Evolutionary conservation across 2,329 filamentous ascomycete species (phyloP), one percentile per base, ranked within the genome.

Genomic region (Rutstroemia sp.): DNA sequence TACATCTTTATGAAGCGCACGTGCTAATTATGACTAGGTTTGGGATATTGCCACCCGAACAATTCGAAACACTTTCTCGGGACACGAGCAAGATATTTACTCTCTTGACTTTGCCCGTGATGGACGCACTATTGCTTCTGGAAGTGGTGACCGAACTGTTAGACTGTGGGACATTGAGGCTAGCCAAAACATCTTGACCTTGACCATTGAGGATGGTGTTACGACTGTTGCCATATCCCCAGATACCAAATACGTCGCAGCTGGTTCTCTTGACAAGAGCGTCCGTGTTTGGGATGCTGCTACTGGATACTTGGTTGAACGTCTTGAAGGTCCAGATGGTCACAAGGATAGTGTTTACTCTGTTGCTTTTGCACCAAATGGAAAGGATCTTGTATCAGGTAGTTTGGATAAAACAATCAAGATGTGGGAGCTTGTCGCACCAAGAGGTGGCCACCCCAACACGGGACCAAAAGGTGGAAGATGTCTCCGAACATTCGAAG

Each of bases 41-140:
- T 99, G 94, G 94, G 94, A 99, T 70, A 97, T 99, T 65, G 79
- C 81, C 55, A 81, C 77, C 56, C 82, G 90, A 64, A 85, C 83
- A 8, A 97, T 99, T 70, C 89, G 91, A 67, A 90, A 94, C 69
- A 90, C 90, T 41, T 97, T 99, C 74, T 81, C 86, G n/a, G 94
- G 94, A 23, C 94, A 99, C 73, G 94, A 99, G 73, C 92, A 99
- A 73, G 94, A 99, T 64, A 99, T 99, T 61, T 97, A 97, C 73
- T 95, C 89, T 5, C 79, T 97, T 4, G 94, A 97, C 73, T 99
- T 96, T 72, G 89, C 92, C 34, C 86, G 90, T 44, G 95, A 96
- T 65, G 92, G 92, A 39, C 87, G 90, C 54, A 91, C 91, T 57
- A 97, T 99, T 66, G 94, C 92, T 5, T 97, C 94, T 7, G 94